A percentile compares a stretch with the other conserved stretches of the same genome.
These are phyloP conservation scores for Dioscorea dumetorum DNA, from an alignment of 106 monocot genomes.

Conservation along the genomic window DNA sequence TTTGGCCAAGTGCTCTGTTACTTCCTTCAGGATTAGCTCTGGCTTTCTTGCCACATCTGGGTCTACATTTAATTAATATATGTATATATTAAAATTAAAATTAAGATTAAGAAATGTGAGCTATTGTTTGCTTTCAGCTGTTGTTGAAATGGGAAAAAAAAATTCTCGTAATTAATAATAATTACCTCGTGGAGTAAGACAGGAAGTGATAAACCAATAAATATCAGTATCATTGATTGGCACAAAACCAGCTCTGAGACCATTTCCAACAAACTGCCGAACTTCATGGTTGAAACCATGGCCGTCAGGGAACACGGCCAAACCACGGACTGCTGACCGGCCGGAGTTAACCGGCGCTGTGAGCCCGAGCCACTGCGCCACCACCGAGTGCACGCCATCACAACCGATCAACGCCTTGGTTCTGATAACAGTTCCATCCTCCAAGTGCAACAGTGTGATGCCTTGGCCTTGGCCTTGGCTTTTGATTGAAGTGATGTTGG, in stretches of 20 bases:
- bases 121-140: not conserved
- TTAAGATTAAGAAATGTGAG: not conserved
- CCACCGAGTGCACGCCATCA: conserved; percentile 36
- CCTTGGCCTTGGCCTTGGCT: not conserved
- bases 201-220: conserved; percentile 34
- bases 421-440: conserved; percentile 39
- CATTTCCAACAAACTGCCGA: conserved; percentile 9
- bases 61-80: not conserved
- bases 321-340: conserved; percentile 15
- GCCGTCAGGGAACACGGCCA: conserved; percentile 8
- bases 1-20: conserved; percentile 9
- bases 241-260: conserved; percentile 24
- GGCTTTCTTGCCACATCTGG: conserved; percentile 19
- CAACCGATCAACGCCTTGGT: conserved; percentile 48
- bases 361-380: conserved; percentile 29
- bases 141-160: too few species aligned
- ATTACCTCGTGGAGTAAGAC: conserved; percentile 15
- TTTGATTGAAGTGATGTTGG: conserved; percentile 38
- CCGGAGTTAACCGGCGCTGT: conserved; percentile 11
- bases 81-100: not conserved
- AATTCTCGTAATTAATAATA: not conserved
- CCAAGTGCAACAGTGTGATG: conserved; percentile 20
- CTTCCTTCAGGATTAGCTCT: conserved; percentile 9
- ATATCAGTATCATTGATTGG: conserved; percentile 35
- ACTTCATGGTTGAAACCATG: conserved; percentile 13